Conservation (phyloP, 2,329 filamentous ascomycete genomes). For the Cryphonectria japonica region DNA sequence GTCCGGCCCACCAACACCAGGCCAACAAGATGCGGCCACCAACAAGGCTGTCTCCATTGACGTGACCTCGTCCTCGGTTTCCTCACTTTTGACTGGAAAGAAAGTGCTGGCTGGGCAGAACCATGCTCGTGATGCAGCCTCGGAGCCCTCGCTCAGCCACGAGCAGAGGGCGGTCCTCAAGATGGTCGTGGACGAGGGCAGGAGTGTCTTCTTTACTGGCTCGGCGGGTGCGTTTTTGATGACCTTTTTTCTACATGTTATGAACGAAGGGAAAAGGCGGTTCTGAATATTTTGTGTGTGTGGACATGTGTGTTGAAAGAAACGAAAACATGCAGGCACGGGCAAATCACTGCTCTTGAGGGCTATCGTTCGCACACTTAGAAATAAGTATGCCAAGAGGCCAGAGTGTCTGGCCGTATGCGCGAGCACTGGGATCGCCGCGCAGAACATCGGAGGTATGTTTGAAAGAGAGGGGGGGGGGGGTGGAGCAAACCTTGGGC, state of each 20-base stretch:
- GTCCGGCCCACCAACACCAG: neutral
- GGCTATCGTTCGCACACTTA: conserved; percentile 69
- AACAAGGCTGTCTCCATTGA: neutral
- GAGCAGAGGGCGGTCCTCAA: conserved; percentile 71
- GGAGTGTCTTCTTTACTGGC: conserved; percentile 79
- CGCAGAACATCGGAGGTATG: conserved; percentile 71
- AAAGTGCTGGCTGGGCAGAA: neutral
- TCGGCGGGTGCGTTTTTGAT: conserved; percentile 50
- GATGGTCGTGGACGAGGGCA: conserved; percentile 65
- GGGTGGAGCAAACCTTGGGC: too few species aligned
- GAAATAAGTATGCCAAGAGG: conserved; percentile 63
- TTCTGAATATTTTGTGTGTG: neutral
- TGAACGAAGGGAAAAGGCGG: too few species aligned
- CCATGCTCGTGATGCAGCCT: neutral
- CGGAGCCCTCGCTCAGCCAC: conserved; percentile 56
- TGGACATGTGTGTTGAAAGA: neutral
- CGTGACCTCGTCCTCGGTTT: neutral
- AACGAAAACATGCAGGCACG: conserved; percentile 54
- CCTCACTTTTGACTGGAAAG: neutral
- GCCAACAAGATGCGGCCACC: neutral
- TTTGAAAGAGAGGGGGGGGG: neutral
- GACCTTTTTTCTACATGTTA: neutral
- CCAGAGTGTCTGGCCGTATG: conserved; percentile 72
- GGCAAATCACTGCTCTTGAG: conserved; percentile 77
- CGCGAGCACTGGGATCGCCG: conserved; percentile 74